Evolutionary conservation across 2,329 filamentous ascomycete genomes (phyloP).

Genomic region (Sphaerostilbella broomeana): DNA sequence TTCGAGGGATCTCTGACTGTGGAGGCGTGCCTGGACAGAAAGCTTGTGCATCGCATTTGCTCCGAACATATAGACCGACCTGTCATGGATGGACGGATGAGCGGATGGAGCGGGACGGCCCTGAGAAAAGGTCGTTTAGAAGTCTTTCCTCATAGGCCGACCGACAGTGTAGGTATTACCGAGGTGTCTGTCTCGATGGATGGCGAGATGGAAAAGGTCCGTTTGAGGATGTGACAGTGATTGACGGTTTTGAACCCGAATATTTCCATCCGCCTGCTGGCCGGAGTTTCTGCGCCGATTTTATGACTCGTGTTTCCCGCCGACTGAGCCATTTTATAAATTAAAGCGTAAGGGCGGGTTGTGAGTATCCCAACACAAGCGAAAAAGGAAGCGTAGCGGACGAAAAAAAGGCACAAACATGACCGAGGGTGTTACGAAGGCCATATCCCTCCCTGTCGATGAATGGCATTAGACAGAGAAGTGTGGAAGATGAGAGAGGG

Average conservation of each 20-base stretch:
- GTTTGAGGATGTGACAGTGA: neutral
- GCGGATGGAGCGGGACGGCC: conserved; percentile 14
- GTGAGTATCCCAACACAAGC: conserved; percentile 5
- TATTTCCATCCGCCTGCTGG: conserved; percentile 1
- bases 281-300: neutral
- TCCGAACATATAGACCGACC: neutral
- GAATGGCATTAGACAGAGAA: neutral
- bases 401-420: neutral
- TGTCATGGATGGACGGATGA: conserved; percentile 3
- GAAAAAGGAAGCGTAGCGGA: neutral
- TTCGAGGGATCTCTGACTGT: no score
- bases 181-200: conserved; percentile 1
- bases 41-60: neutral
- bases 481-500: conserved; percentile 1
- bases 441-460: neutral
- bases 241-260: conserved; percentile 1
- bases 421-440: neutral
- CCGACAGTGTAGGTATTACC: neutral
- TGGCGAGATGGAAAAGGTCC: conserved; percentile 1
- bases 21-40: neutral
- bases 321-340: conserved; percentile 11
- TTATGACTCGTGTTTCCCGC: neutral
- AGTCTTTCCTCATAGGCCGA: neutral
- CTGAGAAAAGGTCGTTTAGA: conserved; percentile 1
- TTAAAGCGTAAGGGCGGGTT: conserved; percentile 1